Evolutionary conservation across 2,329 filamentous ascomycete genomes (phyloP), one percentile per base, ranked within the genome.

Genomic region (Claviceps sp.): DNA sequence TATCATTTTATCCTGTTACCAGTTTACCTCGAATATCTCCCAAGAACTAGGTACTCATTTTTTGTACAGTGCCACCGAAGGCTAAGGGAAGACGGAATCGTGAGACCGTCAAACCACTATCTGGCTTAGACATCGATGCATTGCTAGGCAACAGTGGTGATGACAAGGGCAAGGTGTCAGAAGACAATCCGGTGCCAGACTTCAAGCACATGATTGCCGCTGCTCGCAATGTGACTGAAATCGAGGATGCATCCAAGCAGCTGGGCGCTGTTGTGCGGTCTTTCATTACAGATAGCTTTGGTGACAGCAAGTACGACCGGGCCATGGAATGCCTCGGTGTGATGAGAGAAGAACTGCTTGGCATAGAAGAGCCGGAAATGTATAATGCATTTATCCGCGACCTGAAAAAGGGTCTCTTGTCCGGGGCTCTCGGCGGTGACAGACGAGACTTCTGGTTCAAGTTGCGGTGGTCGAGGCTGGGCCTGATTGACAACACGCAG

Each of bases 41-140:
- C 14, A 7, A 42, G 48, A 46, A 50, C 8, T 5, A 24, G 37
- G 24, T 18, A 34, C 50, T 51, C 45, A 51, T 22, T 24, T 8
- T 11, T 14, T 58, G 64, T 52, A 1, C 59, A 84, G 88, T 95
- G 0, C 86, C 88, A 7, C 82, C 85, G 0, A 93, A 89, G 65
- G 77, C 77, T 42, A 88, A 88, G 65, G 84, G 86, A 38, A 84
- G 82, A 55, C 85, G 84, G 61, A 75, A 76, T 45, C 79, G 80
- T 58, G 82, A 94, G 34, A 69, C 77, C 1, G 77, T 85, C 54
- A 91, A 91, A 60, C 93, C 93, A 0, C 78, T 95, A 8, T 97
- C 91, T 0, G 90, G 90, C 20, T 82, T 98, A 42, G 86, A 97
- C 60, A 78, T 97, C 41, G 85, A 90, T 54, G 82, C 81, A 4